phyloP scores from a whole-genome alignment of 345 rosid species.

The Salix dunnii region DNA sequence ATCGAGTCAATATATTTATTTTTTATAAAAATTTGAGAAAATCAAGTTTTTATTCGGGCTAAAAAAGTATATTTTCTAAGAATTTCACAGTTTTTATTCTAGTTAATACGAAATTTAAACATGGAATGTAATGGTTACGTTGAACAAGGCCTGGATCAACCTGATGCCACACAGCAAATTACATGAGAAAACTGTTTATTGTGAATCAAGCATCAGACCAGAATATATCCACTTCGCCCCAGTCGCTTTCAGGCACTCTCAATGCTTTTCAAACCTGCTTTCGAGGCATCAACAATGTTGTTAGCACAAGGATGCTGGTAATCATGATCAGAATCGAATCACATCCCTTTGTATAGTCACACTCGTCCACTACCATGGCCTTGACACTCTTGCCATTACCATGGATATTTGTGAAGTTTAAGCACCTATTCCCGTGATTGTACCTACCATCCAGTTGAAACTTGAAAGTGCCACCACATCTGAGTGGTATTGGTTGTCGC shows the following conservation, averaged over 20 bases:
- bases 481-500: conserved; percentile 5
- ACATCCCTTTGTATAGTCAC: conserved; percentile 12
- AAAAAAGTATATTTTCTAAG: too few relatives aligned
- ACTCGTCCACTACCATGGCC: conserved; percentile 14
- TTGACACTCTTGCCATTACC: neutral
- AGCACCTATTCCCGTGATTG: neutral
- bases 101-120: neutral
- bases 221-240: neutral
- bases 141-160: neutral
- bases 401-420: neutral
- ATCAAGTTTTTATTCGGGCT: too few relatives aligned
- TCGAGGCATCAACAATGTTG: conserved; percentile 17
- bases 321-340: conserved; percentile 11
- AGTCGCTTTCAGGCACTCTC: neutral
- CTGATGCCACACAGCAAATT: neutral
- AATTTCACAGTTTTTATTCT: neutral
- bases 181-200: neutral
- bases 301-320: conserved; percentile 12
- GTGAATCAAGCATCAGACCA: conserved; percentile 4
- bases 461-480: conserved; percentile 7
- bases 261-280: conserved; percentile 16
- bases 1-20: too few relatives aligned
- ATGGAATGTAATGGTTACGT: too few relatives aligned
- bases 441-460: conserved; percentile 19
- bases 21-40: too few relatives aligned